Percentiles rank a stretch among this genome's conserved stretches.
These are phyloP conservation scores for Neonectria neomacrospora DNA, from an alignment of 2,329 filamentous ascomycete species.

Conservation along the genomic window DNA sequence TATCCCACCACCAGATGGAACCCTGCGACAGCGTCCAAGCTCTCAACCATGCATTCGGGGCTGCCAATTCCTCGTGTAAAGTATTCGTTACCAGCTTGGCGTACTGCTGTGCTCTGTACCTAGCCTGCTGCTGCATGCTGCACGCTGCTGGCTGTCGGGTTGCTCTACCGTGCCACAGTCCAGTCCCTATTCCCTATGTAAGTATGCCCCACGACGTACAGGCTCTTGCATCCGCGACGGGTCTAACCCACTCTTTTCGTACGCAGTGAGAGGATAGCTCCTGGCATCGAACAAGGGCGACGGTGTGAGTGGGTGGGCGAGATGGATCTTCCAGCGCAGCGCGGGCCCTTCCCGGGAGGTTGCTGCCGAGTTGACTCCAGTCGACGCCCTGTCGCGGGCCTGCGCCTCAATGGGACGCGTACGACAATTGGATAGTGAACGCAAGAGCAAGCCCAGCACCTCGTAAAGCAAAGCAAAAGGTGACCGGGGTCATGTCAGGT, in stretches of 20 bases:
- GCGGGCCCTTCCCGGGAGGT: slow-evolving; percentile 16
- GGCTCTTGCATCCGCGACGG: slow-evolving; percentile 9
- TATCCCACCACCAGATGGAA: slow-evolving; percentile 33
- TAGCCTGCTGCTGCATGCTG: not conserved
- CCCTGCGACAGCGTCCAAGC: slow-evolving; percentile 35
- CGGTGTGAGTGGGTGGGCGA: slow-evolving; percentile 23
- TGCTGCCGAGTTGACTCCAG: slow-evolving; percentile 13
- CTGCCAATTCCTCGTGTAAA: slow-evolving; percentile 38
- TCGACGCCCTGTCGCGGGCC: slow-evolving; percentile 17
- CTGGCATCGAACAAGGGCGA: slow-evolving; percentile 23
- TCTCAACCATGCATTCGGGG: slow-evolving; percentile 28
- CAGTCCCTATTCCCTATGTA: not conserved
- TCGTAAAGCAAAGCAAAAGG: slow-evolving; percentile 17
- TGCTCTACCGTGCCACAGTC: slow-evolving; percentile 2
- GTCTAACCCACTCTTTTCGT: slow-evolving; percentile 17
- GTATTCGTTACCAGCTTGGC: slow-evolving; percentile 26
- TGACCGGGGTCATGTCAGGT: not conserved
- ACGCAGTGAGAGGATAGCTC: slow-evolving; percentile 17
- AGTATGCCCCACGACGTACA: slow-evolving; percentile 1
- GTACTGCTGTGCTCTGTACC: slow-evolving; percentile 12
- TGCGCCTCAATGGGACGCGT: slow-evolving; percentile 34
- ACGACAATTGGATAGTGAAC: slow-evolving; percentile 24
- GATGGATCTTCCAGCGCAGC: slow-evolving; percentile 21
- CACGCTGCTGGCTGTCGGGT: not conserved
- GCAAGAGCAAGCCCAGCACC: not conserved